These are phyloP conservation scores for Capsicum pubescens DNA, from an alignment of 257 asterid species.

Conservation along the genomic window DNA sequence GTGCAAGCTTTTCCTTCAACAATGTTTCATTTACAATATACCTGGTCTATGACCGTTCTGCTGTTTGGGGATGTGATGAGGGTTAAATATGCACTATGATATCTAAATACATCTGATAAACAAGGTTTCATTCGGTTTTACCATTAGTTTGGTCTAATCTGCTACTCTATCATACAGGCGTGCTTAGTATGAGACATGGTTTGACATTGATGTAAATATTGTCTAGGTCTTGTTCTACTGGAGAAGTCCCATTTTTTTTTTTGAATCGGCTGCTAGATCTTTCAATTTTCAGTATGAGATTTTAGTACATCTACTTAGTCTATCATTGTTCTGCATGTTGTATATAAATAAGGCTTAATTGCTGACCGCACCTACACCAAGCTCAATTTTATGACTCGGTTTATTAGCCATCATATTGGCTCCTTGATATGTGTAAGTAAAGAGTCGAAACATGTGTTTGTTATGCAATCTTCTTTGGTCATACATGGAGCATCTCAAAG, in stretches of 20 bases:
- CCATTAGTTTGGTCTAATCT: background rate
- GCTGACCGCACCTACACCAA: slow-evolving; percentile 1
- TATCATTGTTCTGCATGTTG: background rate
- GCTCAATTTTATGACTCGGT: background rate
- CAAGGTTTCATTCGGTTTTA: slow-evolving; percentile 18
- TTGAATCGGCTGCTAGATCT: background rate
- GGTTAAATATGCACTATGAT: background rate
- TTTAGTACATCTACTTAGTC: background rate
- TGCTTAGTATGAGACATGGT: background rate
- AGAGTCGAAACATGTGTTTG: background rate
- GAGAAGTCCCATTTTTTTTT: background rate
- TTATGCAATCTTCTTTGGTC: background rate
- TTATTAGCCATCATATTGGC: background rate
- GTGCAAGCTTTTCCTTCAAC: background rate
- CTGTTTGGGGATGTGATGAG: background rate
- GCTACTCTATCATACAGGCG: background rate
- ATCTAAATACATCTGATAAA: slow-evolving; percentile 8
- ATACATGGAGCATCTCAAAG: background rate
- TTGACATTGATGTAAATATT: background rate
- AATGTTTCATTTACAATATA: background rate
- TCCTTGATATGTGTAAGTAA: background rate
- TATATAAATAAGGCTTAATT: background rate
- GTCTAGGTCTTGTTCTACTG: slow-evolving; percentile 1
- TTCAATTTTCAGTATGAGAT: background rate
- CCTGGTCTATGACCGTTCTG: background rate